phyloP scores from a whole-genome alignment of 2,329 filamentous ascomycete genomes.

The Ophiostoma piceae region DNA sequence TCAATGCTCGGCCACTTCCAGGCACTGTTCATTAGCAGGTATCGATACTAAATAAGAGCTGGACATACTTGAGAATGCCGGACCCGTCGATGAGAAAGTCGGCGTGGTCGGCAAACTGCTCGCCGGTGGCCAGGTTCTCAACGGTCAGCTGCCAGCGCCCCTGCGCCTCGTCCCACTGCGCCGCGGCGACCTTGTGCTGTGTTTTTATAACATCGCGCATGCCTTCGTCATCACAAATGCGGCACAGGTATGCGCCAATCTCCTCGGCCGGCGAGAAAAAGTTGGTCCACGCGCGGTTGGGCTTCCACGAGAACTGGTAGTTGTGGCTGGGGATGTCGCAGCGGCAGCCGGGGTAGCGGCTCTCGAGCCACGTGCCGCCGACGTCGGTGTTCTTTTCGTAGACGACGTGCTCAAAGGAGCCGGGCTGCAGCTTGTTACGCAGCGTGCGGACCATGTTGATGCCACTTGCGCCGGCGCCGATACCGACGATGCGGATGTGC shows the following conservation, averaged over 20 bases:
- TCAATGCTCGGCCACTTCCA: constrained; percentile 50
- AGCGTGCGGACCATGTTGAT: constrained; percentile 43
- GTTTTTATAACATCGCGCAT: constrained; percentile 42
- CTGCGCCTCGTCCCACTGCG: constrained; percentile 42
- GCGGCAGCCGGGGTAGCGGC: constrained; percentile 52
- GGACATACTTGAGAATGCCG: constrained; percentile 49
- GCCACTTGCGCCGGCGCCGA: constrained; percentile 38
- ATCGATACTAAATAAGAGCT: not conserved
- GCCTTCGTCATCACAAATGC: constrained; percentile 42
- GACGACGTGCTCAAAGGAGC: constrained; percentile 43
- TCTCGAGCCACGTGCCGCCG: constrained; percentile 56
- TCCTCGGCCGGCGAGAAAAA: constrained; percentile 53
- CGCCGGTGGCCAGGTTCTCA: constrained; percentile 36
- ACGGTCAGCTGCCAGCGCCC: constrained; percentile 42
- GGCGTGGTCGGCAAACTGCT: constrained; percentile 42
- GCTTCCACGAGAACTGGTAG: constrained; percentile 58
- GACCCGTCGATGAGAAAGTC: constrained; percentile 47
- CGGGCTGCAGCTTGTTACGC: constrained; percentile 35
- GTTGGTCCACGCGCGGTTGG: constrained; percentile 54
- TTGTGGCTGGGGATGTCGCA: constrained; percentile 56
- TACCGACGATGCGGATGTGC: constrained; percentile 41
- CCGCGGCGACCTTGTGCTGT: constrained; percentile 39
- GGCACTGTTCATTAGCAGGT: constrained; percentile 34
- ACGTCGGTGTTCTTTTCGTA: constrained; percentile 55
- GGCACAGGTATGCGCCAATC: constrained; percentile 50